A percentile compares a stretch with the other conserved stretches of the same genome.
Evolutionary conservation across 2,329 filamentous ascomycete genomes (phyloP).

Genomic region (Emergomyces orientalis): DNA sequence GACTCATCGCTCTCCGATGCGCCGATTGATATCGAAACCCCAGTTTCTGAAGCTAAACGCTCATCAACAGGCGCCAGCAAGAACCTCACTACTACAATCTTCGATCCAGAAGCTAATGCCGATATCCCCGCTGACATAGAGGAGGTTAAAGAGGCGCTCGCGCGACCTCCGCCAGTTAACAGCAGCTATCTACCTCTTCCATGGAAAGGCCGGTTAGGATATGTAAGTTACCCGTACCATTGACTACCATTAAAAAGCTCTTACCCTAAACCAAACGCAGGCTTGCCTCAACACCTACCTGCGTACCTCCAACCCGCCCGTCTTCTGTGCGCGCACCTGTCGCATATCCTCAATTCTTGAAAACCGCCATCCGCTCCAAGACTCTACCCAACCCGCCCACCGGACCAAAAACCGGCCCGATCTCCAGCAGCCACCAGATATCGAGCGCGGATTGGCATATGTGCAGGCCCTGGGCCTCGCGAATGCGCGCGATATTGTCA

Average conservation of each 20-base stretch:
- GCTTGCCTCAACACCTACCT: conserved; percentile 91
- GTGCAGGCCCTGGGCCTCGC: conserved; percentile 67
- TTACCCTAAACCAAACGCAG: conserved; percentile 30
- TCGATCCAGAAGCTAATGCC: conserved; percentile 48
- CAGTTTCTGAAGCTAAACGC: neutral
- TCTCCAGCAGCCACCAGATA: conserved; percentile 56
- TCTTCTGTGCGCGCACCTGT: conserved; percentile 87
- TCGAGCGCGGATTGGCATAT: conserved; percentile 61
- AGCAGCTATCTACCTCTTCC: conserved; percentile 76
- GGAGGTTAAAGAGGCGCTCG: conserved; percentile 49
- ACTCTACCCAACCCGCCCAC: conserved; percentile 69
- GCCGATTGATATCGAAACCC: neutral
- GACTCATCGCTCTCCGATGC: conserved; percentile 3
- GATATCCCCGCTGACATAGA: conserved; percentile 45
- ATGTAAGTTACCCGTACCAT: conserved; percentile 48
- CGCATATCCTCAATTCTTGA: conserved; percentile 85
- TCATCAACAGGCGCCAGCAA: neutral
- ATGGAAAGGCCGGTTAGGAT: conserved; percentile 82
- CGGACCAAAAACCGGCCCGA: conserved; percentile 79
- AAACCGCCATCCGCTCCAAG: conserved; percentile 69
- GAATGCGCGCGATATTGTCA: conserved; percentile 73
- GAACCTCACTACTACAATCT: conserved; percentile 8
- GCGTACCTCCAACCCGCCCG: conserved; percentile 66
- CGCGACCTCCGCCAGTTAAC: conserved; percentile 66
- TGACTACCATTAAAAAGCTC: conserved; percentile 18